Conservation (phyloP, 2,329 filamentous ascomycete species). For the Penicillium aurantiogriseum region DNA sequence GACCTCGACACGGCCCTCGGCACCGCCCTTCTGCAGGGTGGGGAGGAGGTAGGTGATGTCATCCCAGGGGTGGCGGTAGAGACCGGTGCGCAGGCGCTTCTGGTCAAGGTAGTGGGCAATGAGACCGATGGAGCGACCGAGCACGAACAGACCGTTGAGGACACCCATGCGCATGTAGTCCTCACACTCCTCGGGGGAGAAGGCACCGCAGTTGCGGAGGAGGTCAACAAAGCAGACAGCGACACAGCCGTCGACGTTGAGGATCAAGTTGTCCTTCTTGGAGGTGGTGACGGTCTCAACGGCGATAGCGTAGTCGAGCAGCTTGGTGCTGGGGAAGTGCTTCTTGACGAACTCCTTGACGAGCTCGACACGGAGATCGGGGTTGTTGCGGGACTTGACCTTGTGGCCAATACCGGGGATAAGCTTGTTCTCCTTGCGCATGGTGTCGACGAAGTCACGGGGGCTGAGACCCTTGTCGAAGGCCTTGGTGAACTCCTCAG, state of each 20-base stretch:
- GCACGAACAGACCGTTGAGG: slow-evolving; percentile 97
- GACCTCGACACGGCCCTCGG: slow-evolving; percentile 87
- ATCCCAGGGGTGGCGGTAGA: slow-evolving; percentile 99
- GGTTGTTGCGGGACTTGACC: slow-evolving; percentile 99
- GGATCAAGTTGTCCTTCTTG: slow-evolving; percentile 99
- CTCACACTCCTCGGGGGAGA: slow-evolving; percentile 93
- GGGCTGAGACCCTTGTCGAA: slow-evolving; percentile 98
- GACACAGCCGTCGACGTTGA: slow-evolving; percentile 97
- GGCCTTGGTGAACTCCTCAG: slow-evolving; percentile 97
- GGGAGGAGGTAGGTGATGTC: slow-evolving; percentile 95
- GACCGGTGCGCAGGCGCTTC: slow-evolving; percentile 96
- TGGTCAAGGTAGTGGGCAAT: slow-evolving; percentile 99
- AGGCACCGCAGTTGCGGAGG: slow-evolving; percentile 95
- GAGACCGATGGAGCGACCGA: slow-evolving; percentile 94
- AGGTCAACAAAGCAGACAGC: slow-evolving; percentile 99
- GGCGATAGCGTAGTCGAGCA: slow-evolving; percentile 96
- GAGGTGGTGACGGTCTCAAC: slow-evolving; percentile 98
- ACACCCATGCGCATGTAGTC: slow-evolving; percentile 99
- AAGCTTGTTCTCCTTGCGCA: slow-evolving; percentile 99
- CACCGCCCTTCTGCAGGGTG: slow-evolving; percentile 69
- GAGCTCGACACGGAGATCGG: slow-evolving; percentile 97
- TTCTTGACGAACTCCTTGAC: slow-evolving; percentile 98
- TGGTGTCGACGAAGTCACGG: slow-evolving; percentile 97
- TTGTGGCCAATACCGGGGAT: slow-evolving; percentile 99
- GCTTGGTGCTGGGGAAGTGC: slow-evolving; percentile 96